Percentiles rank a stretch among this genome's conserved stretches.
phyloP scores from a whole-genome alignment of 768 basidiomycete species.

The Daedaleopsis nitida region DNA sequence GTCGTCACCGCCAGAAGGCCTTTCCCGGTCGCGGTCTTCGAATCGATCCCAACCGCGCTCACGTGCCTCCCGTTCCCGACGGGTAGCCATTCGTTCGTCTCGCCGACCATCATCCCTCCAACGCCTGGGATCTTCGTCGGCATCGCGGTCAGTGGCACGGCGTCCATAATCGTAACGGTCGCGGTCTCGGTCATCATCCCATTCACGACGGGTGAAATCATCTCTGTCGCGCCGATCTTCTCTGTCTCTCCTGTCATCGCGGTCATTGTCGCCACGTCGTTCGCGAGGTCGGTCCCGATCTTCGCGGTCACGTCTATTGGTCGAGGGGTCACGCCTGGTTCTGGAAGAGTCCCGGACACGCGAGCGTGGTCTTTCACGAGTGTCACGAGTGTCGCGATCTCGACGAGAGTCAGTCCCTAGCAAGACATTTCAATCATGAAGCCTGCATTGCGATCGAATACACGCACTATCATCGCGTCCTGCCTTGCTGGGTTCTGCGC shows the following conservation, averaged over 20 bases:
- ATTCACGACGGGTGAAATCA: conserved; percentile 32
- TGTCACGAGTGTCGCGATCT: conserved; percentile 66
- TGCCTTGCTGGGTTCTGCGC: conserved; percentile 50
- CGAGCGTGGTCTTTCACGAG: conserved; percentile 66
- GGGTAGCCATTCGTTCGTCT: conserved; percentile 69
- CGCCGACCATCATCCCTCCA: conserved; percentile 86
- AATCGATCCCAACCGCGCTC: conserved; percentile 42
- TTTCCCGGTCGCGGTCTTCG: conserved; percentile 47
- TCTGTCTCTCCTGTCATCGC: conserved; percentile 30
- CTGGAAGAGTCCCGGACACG: conserved; percentile 64
- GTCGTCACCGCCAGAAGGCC: conserved; percentile 52
- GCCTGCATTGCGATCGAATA: not conserved
- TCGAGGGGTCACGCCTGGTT: conserved; percentile 58
- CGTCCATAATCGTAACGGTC: conserved; percentile 41
- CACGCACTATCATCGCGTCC: conserved; percentile 65
- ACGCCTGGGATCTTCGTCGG: conserved; percentile 70
- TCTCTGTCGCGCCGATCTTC: conserved; percentile 30
- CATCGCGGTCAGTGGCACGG: conserved; percentile 43
- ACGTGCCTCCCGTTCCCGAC: conserved; percentile 47
- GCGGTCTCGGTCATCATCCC: conserved; percentile 31
- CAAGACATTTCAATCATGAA: not conserved
- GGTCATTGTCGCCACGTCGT: conserved; percentile 31
- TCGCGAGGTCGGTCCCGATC: conserved; percentile 34
- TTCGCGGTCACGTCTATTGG: conserved; percentile 42
- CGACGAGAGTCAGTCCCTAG: conserved; percentile 57